Evolutionary conservation across 768 basidiomycete genomes (phyloP).

Genomic region (Sarcodon sp.): DNA sequence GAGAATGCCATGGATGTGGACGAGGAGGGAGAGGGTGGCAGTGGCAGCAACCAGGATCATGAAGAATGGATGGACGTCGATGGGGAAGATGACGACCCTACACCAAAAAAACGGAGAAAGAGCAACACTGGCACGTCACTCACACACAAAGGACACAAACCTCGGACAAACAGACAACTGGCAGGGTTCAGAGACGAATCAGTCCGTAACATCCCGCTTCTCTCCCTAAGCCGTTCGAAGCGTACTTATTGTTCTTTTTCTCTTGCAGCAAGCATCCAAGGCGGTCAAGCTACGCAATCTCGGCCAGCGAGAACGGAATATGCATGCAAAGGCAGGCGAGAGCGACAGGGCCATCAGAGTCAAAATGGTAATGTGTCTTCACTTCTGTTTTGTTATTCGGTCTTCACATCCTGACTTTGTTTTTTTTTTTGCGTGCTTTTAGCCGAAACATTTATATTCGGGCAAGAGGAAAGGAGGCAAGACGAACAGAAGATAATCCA

Average conservation of each 20-base stretch:
- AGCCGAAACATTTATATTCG: slow-evolving; percentile 82
- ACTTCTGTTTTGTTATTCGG: background rate
- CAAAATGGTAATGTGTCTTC: slow-evolving; percentile 57
- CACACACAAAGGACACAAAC: slow-evolving; percentile 35
- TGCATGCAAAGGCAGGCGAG: slow-evolving; percentile 86
- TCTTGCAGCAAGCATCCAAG: slow-evolving; percentile 60
- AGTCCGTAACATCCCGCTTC: slow-evolving; percentile 28
- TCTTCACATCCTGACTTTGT: slow-evolving; percentile 1
- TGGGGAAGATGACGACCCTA: slow-evolving; percentile 21
- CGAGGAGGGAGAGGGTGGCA: slow-evolving; percentile 22
- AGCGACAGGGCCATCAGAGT: slow-evolving; percentile 67
- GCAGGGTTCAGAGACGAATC: slow-evolving; percentile 69
- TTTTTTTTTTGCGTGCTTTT: slow-evolving; percentile 5
- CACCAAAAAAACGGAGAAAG: slow-evolving; percentile 40
- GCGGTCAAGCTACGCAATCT: slow-evolving; percentile 78
- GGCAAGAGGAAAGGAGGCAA: slow-evolving; percentile 82
- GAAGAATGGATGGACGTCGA: slow-evolving; percentile 28
- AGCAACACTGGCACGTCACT: slow-evolving; percentile 53
- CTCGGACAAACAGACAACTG: slow-evolving; percentile 60
- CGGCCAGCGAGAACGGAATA: slow-evolving; percentile 77
- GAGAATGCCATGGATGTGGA: slow-evolving; percentile 44
- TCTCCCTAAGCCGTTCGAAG: background rate
- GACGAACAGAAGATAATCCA: slow-evolving; percentile 57
- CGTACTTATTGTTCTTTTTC: slow-evolving; percentile 3
- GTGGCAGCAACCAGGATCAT: slow-evolving; percentile 19